Percentiles rank a stretch among this genome's conserved stretches.
phyloP scores from a whole-genome alignment of 192 early-diverging fungal species.

The Pilaira anomala region DNA sequence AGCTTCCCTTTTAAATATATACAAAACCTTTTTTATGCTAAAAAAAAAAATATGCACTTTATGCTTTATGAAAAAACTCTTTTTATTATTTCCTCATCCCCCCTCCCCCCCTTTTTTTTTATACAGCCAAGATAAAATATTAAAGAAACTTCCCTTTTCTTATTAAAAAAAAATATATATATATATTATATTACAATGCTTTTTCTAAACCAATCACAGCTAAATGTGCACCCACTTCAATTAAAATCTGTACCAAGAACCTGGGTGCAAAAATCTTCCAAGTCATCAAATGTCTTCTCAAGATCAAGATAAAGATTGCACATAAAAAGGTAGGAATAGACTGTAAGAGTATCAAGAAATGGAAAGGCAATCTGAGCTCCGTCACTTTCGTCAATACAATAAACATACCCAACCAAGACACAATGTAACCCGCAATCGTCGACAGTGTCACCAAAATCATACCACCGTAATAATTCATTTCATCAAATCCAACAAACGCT shows the following conservation, averaged over 20 bases:
- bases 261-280: slow-evolving; percentile 96
- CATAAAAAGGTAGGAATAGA: slow-evolving; percentile 33
- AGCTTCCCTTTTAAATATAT: too few relatives aligned
- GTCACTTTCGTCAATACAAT: background rate
- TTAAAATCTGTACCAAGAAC: slow-evolving; percentile 61
- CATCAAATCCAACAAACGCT: slow-evolving; percentile 79
- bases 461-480: slow-evolving; percentile 65
- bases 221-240: slow-evolving; percentile 24
- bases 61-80: too few relatives aligned
- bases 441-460: slow-evolving; percentile 74
- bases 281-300: slow-evolving; percentile 90
- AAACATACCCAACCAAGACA: slow-evolving; percentile 31
- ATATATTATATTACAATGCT: background rate
- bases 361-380: background rate
- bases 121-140: too few relatives aligned
- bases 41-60: too few relatives aligned
- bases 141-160: too few relatives aligned
- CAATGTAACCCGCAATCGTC: slow-evolving; percentile 54
- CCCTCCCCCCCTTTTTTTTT: background rate
- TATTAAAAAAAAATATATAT: background rate
- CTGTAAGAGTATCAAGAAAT: slow-evolving; percentile 18
- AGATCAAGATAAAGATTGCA: slow-evolving; percentile 34
- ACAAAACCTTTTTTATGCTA: too few relatives aligned
- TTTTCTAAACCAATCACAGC: slow-evolving; percentile 2
- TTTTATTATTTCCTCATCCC: background rate